Base-by-base conservation (phyloP, 371 early-diverging fungal species). In the Chytridium lagenaria region DNA sequence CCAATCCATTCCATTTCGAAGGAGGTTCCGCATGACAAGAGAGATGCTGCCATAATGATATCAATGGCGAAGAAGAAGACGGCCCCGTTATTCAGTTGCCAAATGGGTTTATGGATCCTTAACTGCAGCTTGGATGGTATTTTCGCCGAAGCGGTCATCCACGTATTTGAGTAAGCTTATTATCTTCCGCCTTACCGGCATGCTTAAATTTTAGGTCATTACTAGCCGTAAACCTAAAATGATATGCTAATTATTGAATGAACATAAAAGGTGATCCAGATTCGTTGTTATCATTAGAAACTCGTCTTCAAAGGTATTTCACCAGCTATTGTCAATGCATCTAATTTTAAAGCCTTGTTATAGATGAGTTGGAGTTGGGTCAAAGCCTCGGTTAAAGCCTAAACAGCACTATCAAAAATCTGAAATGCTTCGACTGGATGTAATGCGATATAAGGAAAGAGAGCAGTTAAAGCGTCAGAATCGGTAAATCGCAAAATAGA, bases 331-430 rank as follows among this genome's bases (percentile, higher is more conserved):
- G 22, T 44, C 3, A 12, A n/a, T 19, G 10, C 40, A 40, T 66
- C 33, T 30, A 26, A 61, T 10, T 16, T 5, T 28, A n/a, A 2
- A 66, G 66, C 28, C 10, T 67, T 37, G n/a, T 38, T 28, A 44
- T 75, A 26, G 59, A 69, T 31, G 91, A 91, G 76, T 73, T 90
- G 30, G 90, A 89, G 57, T 81, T 93, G 40, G 86, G 89, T 26
- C 83, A 82, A 65, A 84, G 87, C 39, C 87, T 90, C 5, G 90
- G 90, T 66, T 81, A 86, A 38, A 75, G 86, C 0, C 86, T 92
- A 74, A 84, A 81, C 44, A 80, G 89, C n/a, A 83, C 86, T 0
- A 83, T 93, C 1, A 84, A 83, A n/a, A 87, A 85, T 64, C 80
- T 93, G 36, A 86, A 67, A 82, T 81, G 67, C 80, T 91, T 16